Base-by-base conservation (phyloP, 2,329 filamentous ascomycete species). In the Eutypella sp. region DNA sequence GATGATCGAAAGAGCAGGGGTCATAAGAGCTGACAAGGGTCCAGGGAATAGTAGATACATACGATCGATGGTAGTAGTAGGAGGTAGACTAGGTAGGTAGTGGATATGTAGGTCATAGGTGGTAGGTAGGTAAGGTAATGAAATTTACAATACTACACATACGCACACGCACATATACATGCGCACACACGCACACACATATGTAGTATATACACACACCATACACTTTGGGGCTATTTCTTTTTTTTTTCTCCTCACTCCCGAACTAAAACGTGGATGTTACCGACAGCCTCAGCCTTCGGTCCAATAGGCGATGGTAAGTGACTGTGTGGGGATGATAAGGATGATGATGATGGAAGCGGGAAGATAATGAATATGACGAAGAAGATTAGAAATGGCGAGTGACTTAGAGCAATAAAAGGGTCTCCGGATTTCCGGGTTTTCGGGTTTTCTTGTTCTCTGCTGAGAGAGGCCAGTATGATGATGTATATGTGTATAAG, bases 291-390 rank as follows among this genome's bases (percentile, higher is more conserved):
- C 29, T n/a, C 29, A 15, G 29, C 13, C 29, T 5, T 11, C 5
- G 13, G 29, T 7, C 25, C 13, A 29, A n/a, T 33, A n/a, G 13
- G 13, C 16, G 29, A 33, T 15, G 29, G 16, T 33, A n/a, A n/a
- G n/a, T n/a, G n/a, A n/a, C n/a, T n/a, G n/a, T n/a, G n/a, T n/a
- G n/a, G n/a, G n/a, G n/a, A n/a, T n/a, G n/a, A n/a, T n/a, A n/a
- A n/a, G n/a, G n/a, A n/a, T n/a, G n/a, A n/a, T n/a, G n/a, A n/a
- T n/a, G n/a, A n/a, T n/a, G n/a, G n/a, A n/a, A n/a, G n/a, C n/a
- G n/a, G n/a, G n/a, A n/a, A 49, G 69, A 70, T 18, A 70, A 72
- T 5, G 78, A 79, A 42, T 75, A 72, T 64, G 46, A 83, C 75
- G 19, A 84, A 65, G 4, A 71, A 65, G 33, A 82, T 68, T 0